Evolutionary conservation across 2,329 filamentous ascomycete species (phyloP), one percentile per base, ranked within the genome.

Genomic region (Penicillium freii): DNA sequence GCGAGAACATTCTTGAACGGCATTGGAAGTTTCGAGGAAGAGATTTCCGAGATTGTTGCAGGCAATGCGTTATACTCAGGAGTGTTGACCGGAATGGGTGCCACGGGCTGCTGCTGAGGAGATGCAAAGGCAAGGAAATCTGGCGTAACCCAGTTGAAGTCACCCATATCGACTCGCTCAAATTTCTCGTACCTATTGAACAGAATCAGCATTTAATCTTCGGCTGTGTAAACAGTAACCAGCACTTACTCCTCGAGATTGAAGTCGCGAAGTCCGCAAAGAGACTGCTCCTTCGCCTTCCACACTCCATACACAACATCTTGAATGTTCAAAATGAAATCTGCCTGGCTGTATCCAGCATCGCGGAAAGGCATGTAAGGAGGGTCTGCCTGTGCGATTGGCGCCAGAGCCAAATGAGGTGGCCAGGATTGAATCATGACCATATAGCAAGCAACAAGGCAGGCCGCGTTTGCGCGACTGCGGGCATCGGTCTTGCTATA

Each of bases 81-180:
- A 7, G 91, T 90, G 40, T 84, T 85, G 56, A 86, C 82, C 9
- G 87, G 82, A 56, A 96, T 87, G 61, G 88, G 87, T 55, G 86
- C 83, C 13, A 89, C 84, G 5, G 92, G 90, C 56, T 85, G 82
- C 69, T 92, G 88, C 75, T 97, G 92, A 11, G 94, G 94, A 21
- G 93, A 97, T 44, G 94, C 94, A 73, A 99, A 97, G 23, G 94
- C 94, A 51, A 99, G 84, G 78, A 99, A 99, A 70, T 92, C 82
- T 9, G 93, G 92, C 6, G 92, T 96, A 58, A 99, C 85, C 94
- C 94, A 99, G 84, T 99, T 99, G 88, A 99, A 99, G 78, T 99
- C 94, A 62, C 94, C 94, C 81, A 97, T 92, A 73, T 99, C 94
- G 21, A 99, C 94, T 57, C 94, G 85, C 79, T 99, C 94, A 69